phyloP scores from a whole-genome alignment of 768 basidiomycete species.

The Clathrus columnatus region DNA sequence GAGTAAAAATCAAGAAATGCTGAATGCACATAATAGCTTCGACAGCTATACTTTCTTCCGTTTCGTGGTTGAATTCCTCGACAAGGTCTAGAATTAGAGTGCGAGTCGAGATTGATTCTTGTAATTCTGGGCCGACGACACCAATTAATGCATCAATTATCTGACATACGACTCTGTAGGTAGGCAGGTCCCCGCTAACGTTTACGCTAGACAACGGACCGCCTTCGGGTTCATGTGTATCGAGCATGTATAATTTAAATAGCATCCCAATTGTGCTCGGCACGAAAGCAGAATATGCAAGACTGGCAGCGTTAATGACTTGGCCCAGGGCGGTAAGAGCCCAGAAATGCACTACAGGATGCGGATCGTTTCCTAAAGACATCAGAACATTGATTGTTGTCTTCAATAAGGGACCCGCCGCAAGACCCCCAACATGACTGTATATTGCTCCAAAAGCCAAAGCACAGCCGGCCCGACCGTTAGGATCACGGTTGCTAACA shows the following conservation, averaged over 20 bases:
- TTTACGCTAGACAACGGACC: constrained; percentile 78
- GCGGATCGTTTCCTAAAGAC: constrained; percentile 92
- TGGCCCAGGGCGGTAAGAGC: constrained; percentile 75
- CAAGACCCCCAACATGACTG: constrained; percentile 85
- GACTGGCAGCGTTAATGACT: constrained; percentile 85
- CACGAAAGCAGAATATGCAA: constrained; percentile 86
- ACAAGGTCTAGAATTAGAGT: constrained; percentile 78
- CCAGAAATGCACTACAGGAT: constrained; percentile 94
- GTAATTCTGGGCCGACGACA: constrained; percentile 90
- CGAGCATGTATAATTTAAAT: constrained; percentile 80
- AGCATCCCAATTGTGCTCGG: constrained; percentile 84
- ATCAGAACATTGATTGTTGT: constrained; percentile 92
- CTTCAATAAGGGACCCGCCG: constrained; percentile 88
- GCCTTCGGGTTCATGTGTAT: constrained; percentile 89
- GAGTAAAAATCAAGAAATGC: constrained; percentile 94
- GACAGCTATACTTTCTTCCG: constrained; percentile 80
- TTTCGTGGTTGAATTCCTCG: constrained; percentile 74
- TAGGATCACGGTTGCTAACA: constrained; percentile 88
- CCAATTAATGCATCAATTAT: constrained; percentile 91
- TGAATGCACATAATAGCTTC: constrained; percentile 96
- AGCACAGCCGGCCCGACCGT: constrained; percentile 88
- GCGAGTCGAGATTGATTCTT: constrained; percentile 76
- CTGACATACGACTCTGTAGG: constrained; percentile 85
- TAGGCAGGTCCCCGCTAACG: constrained; percentile 81
- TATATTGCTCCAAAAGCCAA: constrained; percentile 90